A percentile compares a stretch with the other conserved stretches of the same genome.
Evolutionary conservation across 129 eudicot genomes (phyloP).

Genomic region (Artemisia annua): DNA sequence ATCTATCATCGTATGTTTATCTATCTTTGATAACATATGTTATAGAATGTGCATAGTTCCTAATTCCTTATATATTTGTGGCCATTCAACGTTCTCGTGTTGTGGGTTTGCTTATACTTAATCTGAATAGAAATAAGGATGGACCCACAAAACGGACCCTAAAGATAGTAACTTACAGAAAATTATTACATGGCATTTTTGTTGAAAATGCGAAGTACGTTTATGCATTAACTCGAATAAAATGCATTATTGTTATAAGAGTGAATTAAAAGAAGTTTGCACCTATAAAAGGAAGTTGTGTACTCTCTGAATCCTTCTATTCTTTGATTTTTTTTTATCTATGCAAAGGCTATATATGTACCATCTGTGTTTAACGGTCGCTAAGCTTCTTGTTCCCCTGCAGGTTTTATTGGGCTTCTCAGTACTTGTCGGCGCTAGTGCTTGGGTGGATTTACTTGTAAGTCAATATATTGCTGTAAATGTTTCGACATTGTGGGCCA

Average conservation of each 20-base stretch:
- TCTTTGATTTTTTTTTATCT: too few relatives aligned
- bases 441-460: conserved; percentile 98
- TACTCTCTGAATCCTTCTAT: too few relatives aligned
- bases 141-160: background rate
- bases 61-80: background rate
- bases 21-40: background rate
- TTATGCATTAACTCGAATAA: background rate
- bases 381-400: conserved; percentile 19
- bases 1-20: background rate
- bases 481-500: conserved; percentile 1
- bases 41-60: background rate
- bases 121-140: background rate
- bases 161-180: background rate
- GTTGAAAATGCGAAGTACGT: background rate
- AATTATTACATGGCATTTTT: background rate
- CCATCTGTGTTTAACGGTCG: background rate
- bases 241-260: too few relatives aligned
- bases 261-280: too few relatives aligned
- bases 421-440: conserved; percentile 96
- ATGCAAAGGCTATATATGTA: background rate
- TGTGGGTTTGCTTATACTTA: background rate
- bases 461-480: conserved; percentile 10
- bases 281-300: too few relatives aligned
- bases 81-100: background rate
- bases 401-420: conserved; percentile 98